These are phyloP conservation scores for Cyclotella sp. DNA, from an alignment of 108 stramenopile genomes.

Conservation along the genomic window DNA sequence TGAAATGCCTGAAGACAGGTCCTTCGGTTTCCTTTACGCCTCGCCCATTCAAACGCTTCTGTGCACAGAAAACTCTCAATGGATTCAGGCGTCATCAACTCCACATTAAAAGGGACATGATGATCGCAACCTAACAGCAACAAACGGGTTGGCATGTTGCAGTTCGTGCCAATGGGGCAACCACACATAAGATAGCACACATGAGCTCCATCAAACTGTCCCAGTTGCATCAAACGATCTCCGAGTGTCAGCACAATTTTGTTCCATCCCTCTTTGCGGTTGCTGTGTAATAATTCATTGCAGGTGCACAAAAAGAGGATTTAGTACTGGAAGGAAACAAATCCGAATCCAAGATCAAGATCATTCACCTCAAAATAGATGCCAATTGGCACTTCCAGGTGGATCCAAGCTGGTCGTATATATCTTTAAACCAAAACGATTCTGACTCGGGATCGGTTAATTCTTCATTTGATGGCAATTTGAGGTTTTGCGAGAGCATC, in stretches of 20 bases:
- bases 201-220: slow-evolving; percentile 70
- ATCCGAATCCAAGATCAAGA: background rate
- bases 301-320: background rate
- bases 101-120: slow-evolving; percentile 27
- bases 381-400: slow-evolving; percentile 78
- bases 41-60: slow-evolving; percentile 94
- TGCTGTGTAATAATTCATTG: slow-evolving; percentile 33
- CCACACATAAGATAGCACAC: slow-evolving; percentile 89
- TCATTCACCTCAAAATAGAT: slow-evolving; percentile 62
- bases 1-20: slow-evolving; percentile 70
- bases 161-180: slow-evolving; percentile 58
- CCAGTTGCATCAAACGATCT: slow-evolving; percentile 70
- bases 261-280: slow-evolving; percentile 82
- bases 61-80: slow-evolving; percentile 71
- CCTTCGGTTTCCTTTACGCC: slow-evolving; percentile 77
- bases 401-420: slow-evolving; percentile 38
- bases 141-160: slow-evolving; percentile 53
- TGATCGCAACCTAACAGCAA: slow-evolving; percentile 80
- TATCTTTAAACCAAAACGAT: slow-evolving; percentile 56
- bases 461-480: slow-evolving; percentile 37
- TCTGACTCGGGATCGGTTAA: slow-evolving; percentile 24
- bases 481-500: slow-evolving; percentile 70
- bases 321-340: background rate
- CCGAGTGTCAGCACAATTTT: slow-evolving; percentile 76
- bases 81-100: slow-evolving; percentile 61